Evolutionary conservation across 129 eudicot genomes (phyloP).

Genomic region (Deinandra increscens): DNA sequence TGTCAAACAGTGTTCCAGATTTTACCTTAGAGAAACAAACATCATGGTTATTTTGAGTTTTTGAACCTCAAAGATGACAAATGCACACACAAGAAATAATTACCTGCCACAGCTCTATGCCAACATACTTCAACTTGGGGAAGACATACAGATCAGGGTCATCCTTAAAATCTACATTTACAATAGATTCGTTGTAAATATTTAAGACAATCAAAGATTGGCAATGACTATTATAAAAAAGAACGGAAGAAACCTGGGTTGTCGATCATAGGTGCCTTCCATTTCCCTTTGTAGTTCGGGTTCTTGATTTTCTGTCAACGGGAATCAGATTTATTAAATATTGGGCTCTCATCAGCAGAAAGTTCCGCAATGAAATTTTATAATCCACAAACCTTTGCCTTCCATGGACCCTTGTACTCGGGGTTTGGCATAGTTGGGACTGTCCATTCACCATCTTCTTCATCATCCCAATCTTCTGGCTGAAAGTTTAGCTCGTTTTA

Average conservation of each 20-base stretch:
- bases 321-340: neutral
- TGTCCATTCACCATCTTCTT: constrained; percentile 78
- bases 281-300: constrained; percentile 94
- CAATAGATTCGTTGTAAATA: neutral
- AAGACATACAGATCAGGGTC: constrained; percentile 84
- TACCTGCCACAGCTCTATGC: constrained; percentile 98
- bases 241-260: constrained; percentile 67
- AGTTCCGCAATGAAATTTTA: neutral
- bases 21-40: constrained; percentile 60
- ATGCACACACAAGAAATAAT: neutral
- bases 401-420: no score
- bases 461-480: constrained; percentile 99
- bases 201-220: neutral
- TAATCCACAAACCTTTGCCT: constrained; percentile 60
- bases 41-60: neutral
- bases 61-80: neutral
- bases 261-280: constrained; percentile 98
- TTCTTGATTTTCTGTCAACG: constrained; percentile 81
- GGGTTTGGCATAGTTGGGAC: no score
- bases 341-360: neutral
- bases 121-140: constrained; percentile 85
- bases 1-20: constrained; percentile 93
- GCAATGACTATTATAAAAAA: neutral
- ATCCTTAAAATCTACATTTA: constrained; percentile 72
- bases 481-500: constrained; percentile 24